Base-by-base conservation (phyloP, 1,139 yeast species). In the Kodamaea sp. region DNA sequence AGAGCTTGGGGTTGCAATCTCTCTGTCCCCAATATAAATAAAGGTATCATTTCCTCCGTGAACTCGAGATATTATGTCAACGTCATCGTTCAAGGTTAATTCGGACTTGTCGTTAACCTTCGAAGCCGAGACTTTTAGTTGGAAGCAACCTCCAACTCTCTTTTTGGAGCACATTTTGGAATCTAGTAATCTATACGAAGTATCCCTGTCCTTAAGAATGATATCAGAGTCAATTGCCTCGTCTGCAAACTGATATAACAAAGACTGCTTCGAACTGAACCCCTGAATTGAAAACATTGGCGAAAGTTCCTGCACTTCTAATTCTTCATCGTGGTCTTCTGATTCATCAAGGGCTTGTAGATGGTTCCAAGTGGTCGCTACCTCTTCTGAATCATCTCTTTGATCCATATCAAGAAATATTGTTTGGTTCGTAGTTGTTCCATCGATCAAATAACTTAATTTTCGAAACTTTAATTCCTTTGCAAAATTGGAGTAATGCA, bases 241-340 rank as follows among this genome's bases (percentile, higher is more conserved):
- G n/a, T 76, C 68, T 6, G 74, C 59, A 53, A 89, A 84, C 51
- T 87, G 96, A 52, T 90, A 89, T 13, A 78, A 53, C 32, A 86
- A 45, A 5, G 46, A 38, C 46, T 69, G 74, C 34, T 61, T 61
- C 21, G 50, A 54, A 41, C 62, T 60, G 46, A 58, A 66, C 21
- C 21, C 21, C 21, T 18, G 6, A 9, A 9, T 18, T 9, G 21
- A 18, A 9, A 31, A 8, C 6, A 7, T 9, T 18, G 9, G 6
- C 21, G 21, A 18, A 18, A 7, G 6, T 14, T 6, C 26, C 14
- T 24, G 9, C 10, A 11, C 16, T 7, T 14, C 26, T 7, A 24
- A 14, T 12, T n/a, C 27, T 10, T 25, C 31, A 24, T 29, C 34
- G 5, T 13, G 3, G 11, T 28, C 29, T 8, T 10, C 7, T 21